A percentile compares a stretch with the other conserved stretches of the same genome.
Evolutionary conservation across 169 alveolate species (phyloP).

Genomic region (Eimeria acervulina): DNA sequence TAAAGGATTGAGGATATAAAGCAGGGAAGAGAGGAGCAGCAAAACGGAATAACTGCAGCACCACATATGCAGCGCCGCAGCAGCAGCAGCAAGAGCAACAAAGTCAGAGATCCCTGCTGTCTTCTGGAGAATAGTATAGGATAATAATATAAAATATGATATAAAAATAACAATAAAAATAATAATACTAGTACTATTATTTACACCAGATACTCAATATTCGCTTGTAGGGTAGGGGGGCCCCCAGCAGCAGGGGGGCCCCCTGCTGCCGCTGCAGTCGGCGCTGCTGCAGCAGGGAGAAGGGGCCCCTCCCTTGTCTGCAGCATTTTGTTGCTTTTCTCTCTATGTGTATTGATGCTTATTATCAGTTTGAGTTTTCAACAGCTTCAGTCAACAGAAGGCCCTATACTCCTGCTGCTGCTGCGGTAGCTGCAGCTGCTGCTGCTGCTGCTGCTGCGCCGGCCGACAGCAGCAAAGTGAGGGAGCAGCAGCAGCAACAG

Average conservation of each 20-base stretch:
- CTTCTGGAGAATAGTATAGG: neutral
- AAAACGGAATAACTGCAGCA: no score
- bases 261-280: neutral
- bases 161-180: no score
- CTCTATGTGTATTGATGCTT: neutral
- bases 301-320: no score
- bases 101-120: neutral
- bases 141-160: neutral
- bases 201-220: no score
- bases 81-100: slow-evolving; percentile 17
- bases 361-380: no score
- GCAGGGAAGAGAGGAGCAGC: neutral
- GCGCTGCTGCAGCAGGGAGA: neutral
- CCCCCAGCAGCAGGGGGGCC: neutral
- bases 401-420: neutral
- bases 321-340: neutral
- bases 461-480: neutral
- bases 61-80: neutral
- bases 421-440: neutral
- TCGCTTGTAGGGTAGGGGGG: no score
- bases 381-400: neutral
- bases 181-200: no score
- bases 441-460: neutral
- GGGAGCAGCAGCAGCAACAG: neutral
- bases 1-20: neutral